Base-by-base conservation (phyloP, 2,329 filamentous ascomycete genomes). In the Thelonectria discophora region DNA sequence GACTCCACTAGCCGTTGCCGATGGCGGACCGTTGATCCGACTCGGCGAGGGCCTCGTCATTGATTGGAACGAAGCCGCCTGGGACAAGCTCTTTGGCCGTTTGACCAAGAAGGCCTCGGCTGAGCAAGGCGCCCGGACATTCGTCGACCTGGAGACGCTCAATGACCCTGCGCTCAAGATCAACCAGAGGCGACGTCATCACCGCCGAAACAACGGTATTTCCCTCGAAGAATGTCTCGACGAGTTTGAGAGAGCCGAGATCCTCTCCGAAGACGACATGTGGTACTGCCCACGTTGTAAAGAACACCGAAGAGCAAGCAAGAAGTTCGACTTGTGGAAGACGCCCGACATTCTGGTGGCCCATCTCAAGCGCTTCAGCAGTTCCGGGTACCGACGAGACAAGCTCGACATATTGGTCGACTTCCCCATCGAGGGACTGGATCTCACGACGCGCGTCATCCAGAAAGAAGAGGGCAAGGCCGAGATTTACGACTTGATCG, bases 241-340 rank as follows among this genome's bases (percentile, higher is more conserved):
- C 61, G 95, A 98, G 77, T 98, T 97, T 69, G 92, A 95, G 73
- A 94, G 94, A 74, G 91, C 94, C 62, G 95, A 99, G 77, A 88
- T 97, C 13, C 82, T 99, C 5, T 97, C 94, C 0, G 93, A 97
- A 75, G 91, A 96, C 73, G 96, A 99, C 75, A 94, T 93, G 62
- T 99, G 95, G 95, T 98, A 96, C 75, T 99, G 95, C 74, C 94
- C 93, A 58, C 88, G 93, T 30, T 99, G 95, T 84, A 98, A 98
- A 76, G 92, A 97, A 71, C 90, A 97, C 72, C 88, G 93, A 15
- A 89, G 93, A 62, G 95, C 95, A 18, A 94, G 90, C 79, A 99
- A 99, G 82, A 97, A 95, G 72, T 93, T 99, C 55, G 94, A 98
- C 73, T 86, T 99, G 17, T 99, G 95, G 95, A 97, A 94, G 73